Conservation (phyloP, 495 filamentous ascomycete genomes). For the Neurospora discreta region DNA sequence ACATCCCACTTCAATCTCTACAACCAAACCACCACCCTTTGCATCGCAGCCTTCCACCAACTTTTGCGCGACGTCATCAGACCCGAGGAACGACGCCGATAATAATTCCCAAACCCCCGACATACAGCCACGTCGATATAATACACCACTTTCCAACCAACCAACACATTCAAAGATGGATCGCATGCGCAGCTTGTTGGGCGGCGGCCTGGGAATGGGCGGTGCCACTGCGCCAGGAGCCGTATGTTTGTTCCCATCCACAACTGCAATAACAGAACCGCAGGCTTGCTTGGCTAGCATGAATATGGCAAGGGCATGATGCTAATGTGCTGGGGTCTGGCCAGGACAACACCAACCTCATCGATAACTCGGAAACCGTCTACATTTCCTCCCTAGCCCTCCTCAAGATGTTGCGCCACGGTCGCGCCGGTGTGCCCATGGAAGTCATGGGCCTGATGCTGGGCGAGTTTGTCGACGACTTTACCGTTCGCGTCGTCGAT, state of each 20-base stretch:
- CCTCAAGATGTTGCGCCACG: constrained; percentile 96
- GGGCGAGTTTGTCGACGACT: constrained; percentile 97
- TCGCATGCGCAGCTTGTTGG: constrained; percentile 74
- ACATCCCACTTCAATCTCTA: not conserved
- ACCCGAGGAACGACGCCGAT: not conserved
- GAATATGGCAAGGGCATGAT: not conserved
- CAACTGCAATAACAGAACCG: not conserved
- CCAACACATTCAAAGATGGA: constrained; percentile 49
- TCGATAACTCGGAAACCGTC: constrained; percentile 98
- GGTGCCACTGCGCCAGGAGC: constrained; percentile 51
- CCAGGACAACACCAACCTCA: constrained; percentile 75
- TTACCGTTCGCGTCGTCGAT: constrained; percentile 93
- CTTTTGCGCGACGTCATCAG: not conserved
- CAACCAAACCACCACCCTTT: not conserved
- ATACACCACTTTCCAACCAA: not conserved
- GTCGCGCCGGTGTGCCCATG: constrained; percentile 96
- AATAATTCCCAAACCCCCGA: not conserved
- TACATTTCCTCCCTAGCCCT: constrained; percentile 97
- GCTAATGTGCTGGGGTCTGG: not conserved
- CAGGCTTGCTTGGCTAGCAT: not conserved
- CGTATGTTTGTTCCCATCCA: constrained; percentile 43
- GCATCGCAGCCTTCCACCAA: not conserved
- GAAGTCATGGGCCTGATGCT: constrained; percentile 99
- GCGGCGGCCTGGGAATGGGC: constrained; percentile 63
- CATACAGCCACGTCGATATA: not conserved